phyloP scores from a whole-genome alignment of 306 rosid genomes.

The Prunus campanulata region DNA sequence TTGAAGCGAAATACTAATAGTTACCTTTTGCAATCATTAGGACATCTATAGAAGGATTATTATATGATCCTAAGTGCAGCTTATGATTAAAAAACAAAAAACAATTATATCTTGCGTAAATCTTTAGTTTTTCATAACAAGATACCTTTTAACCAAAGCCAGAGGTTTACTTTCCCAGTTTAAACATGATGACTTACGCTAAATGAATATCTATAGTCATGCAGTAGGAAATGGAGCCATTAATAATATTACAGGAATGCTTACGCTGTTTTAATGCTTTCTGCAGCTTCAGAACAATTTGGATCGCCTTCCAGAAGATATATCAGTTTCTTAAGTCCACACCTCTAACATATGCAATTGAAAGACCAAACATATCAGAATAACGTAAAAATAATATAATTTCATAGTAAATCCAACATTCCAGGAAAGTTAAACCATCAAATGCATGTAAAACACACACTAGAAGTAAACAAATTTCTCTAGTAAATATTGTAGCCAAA shows the following conservation, averaged over 20 bases:
- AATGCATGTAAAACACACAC: neutral
- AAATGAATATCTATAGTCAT: neutral
- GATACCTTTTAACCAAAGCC: neutral
- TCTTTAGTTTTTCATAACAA: neutral
- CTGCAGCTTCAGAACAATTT: constrained; percentile 89
- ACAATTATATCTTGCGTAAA: neutral
- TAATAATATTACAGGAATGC: constrained; percentile 11
- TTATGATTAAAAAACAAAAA: too few relatives aligned
- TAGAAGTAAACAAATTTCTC: neutral
- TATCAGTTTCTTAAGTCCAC: constrained; percentile 87
- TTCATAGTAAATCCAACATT: neutral
- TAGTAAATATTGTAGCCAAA: neutral
- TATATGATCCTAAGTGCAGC: neutral
- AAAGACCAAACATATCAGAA: constrained; percentile 24
- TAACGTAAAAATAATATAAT: neutral
- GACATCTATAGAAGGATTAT: neutral
- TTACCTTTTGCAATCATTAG: neutral
- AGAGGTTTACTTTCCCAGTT: neutral
- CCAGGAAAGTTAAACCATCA: neutral
- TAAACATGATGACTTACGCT: neutral
- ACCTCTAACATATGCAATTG: constrained; percentile 57
- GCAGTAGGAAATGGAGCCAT: neutral
- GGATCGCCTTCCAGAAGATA: constrained; percentile 98
- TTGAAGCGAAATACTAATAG: neutral
- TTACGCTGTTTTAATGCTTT: constrained; percentile 97